A percentile compares a stretch with the other conserved stretches of the same genome.
Conservation (phyloP, 306 rosid species). For the Pterocarpus santalinus region DNA sequence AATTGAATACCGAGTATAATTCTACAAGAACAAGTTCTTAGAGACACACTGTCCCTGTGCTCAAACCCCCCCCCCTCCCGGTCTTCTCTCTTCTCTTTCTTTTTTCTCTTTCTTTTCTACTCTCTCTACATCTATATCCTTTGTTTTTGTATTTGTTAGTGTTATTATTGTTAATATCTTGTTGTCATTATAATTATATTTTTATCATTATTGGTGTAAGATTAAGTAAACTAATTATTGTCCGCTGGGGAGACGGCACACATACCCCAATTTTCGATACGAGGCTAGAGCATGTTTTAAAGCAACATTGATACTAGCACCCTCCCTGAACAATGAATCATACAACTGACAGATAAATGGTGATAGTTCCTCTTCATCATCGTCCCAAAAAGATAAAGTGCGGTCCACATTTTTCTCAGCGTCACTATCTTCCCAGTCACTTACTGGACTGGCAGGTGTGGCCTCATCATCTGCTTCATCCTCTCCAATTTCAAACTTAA, state of each 20-base stretch:
- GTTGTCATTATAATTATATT: background rate
- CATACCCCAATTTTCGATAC: conserved; percentile 82
- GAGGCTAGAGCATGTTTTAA: conserved; percentile 85
- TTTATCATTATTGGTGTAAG: conserved; percentile 14
- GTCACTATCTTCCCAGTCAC: conserved; percentile 99
- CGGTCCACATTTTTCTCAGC: conserved; percentile 64
- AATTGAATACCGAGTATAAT: conserved; percentile 57
- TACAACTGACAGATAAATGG: conserved; percentile 82
- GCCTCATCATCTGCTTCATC: conserved; percentile 85
- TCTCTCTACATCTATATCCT: background rate
- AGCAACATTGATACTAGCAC: conserved; percentile 73
- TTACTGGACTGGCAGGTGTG: conserved; percentile 74
- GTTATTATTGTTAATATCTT: background rate
- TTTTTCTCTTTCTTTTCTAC: background rate
- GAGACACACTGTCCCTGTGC: conserved; percentile 1
- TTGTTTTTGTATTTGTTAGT: conserved; percentile 16
- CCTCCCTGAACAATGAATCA: conserved; percentile 84
- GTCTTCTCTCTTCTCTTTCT: background rate
- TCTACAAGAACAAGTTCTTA: conserved; percentile 27
- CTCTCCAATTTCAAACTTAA: conserved; percentile 91
- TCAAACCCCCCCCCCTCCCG: background rate
- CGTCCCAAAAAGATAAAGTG: conserved; percentile 65
- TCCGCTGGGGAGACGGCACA: conserved; percentile 78
- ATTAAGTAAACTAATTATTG: conserved; percentile 54
- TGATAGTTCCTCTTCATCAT: conserved; percentile 84